These are phyloP conservation scores for Corylus americana DNA, from an alignment of 306 rosid species.

Conservation along the genomic window DNA sequence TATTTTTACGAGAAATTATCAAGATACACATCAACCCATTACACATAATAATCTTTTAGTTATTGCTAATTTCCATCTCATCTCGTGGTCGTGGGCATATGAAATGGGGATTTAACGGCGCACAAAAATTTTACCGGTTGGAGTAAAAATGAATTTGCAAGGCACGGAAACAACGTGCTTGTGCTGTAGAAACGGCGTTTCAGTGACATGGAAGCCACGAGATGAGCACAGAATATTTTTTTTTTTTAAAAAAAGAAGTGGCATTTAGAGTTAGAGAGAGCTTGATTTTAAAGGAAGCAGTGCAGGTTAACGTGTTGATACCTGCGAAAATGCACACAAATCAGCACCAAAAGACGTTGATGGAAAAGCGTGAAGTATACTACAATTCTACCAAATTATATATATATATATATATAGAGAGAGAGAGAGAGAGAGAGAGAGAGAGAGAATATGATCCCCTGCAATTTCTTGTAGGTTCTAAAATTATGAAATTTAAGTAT, in stretches of 20 bases:
- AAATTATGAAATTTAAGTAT: too few relatives aligned
- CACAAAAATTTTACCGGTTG: not conserved
- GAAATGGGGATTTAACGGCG: not conserved
- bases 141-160: not conserved
- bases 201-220: slow-evolving; percentile 20
- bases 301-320: slow-evolving; percentile 30
- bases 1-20: too few relatives aligned
- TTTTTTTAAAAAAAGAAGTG: not conserved
- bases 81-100: not conserved
- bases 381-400: not conserved
- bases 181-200: slow-evolving; percentile 19
- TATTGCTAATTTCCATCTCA: not conserved
- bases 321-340: slow-evolving; percentile 30
- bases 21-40: not conserved
- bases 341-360: slow-evolving; percentile 16
- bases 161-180: slow-evolving; percentile 24
- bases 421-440: too few relatives aligned
- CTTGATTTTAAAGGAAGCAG: slow-evolving; percentile 23
- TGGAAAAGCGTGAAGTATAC: slow-evolving; percentile 10
- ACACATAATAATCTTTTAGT: not conserved
- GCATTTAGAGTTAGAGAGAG: not conserved
- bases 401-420: too few relatives aligned
- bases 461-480: too few relatives aligned
- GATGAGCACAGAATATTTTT: not conserved
- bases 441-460: too few relatives aligned